Evolutionary conservation across 805 yeast genomes (phyloP), one percentile per base, ranked within the genome.

Genomic region (Ogataea minuta): DNA sequence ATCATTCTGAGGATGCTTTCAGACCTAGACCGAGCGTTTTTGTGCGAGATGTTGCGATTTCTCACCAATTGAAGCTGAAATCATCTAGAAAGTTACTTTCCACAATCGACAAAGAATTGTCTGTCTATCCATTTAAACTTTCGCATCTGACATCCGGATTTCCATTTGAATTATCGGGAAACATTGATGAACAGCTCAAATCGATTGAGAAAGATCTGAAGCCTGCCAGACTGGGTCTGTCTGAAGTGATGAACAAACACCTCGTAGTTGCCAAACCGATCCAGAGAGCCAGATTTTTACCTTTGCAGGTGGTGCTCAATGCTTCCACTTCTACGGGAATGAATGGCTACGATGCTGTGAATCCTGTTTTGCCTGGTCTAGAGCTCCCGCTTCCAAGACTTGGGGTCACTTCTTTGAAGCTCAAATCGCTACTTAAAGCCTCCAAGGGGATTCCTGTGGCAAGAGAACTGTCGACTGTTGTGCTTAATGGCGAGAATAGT

Each of bases 121-220:
- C 96, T 19, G 98, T 93, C 23, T 91, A 78, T 63, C 98, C 99
- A 41, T 87, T 91, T 72, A 91, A 88, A 64, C 72, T 90, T 50
- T 72, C 88, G 26, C 83, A 86, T 64, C 66, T 86, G 32, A 74
- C 87, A 11, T 68, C 71, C 16, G 53, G 63, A 28, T 82, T 81
- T 73, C 90, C 90, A 39, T 62, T 81, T 16, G 64, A 74, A 32
- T 56, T 67, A 28, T 54, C 62, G 25, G 62, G 62, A 19, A 52
- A 69, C 36, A 49, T 65, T 19, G 51, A 45, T 11, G 65, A 66
- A 13, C 77, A 72, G 57, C 60, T 77, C 47, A 64, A 60, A 28
- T 39, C 60, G 16, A 67, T 79, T 48, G 68, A 71, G 46, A 63
- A 71, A 39, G 88, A 83, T 49, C 63, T 84, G 50, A 76, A 71